Evolutionary conservation across 176 grass and related monocot species (phyloP).

Genomic region (Bothriochloa decipiens): DNA sequence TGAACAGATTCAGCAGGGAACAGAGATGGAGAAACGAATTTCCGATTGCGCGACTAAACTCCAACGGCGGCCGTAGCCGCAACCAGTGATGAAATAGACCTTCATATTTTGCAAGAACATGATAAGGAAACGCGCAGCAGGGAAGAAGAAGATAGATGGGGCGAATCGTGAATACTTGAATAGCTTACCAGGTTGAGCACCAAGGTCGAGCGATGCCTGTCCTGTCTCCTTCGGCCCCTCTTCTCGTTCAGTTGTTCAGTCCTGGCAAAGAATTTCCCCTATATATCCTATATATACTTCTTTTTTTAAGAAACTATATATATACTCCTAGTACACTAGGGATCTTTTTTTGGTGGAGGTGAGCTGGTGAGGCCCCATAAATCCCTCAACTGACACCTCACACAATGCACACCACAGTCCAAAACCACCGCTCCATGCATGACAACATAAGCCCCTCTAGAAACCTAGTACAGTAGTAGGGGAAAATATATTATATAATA

Average conservation of each 20-base stretch:
- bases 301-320: too few species aligned
- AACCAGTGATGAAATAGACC: background rate
- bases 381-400: conserved; percentile 59
- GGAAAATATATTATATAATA: too few species aligned
- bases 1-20: background rate
- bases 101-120: background rate
- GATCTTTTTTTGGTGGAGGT: conserved; percentile 27
- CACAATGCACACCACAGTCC: conserved; percentile 47
- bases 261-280: background rate
- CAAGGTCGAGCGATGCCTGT: background rate
- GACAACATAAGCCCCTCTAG: conserved; percentile 31
- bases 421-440: conserved; percentile 52
- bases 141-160: background rate
- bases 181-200: conserved; percentile 46
- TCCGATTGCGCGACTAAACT: background rate
- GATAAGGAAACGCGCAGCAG: background rate
- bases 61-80: background rate
- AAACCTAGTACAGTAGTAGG: background rate
- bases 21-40: background rate
- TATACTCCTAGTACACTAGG: background rate
- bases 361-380: conserved; percentile 27
- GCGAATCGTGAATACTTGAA: background rate
- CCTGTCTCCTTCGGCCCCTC: background rate
- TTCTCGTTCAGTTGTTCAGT: conserved; percentile 13
- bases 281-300: conserved; percentile 2